These are phyloP conservation scores for Schoenoplectus triqueter DNA, from an alignment of 202 grass and related monocot species.

Conservation along the genomic window DNA sequence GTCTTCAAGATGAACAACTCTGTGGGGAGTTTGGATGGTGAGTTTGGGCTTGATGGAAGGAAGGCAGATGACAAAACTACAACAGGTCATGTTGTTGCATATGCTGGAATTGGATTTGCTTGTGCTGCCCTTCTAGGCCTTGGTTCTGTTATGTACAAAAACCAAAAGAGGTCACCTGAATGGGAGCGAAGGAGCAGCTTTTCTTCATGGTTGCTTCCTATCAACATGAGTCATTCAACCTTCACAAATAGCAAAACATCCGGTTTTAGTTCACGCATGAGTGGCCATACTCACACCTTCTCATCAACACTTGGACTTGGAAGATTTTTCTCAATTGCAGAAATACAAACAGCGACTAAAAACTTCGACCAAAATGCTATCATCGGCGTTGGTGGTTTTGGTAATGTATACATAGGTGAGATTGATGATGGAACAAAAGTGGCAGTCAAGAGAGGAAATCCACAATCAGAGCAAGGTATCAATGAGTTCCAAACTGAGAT, in stretches of 20 bases:
- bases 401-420: constrained; percentile 51
- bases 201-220: constrained; percentile 85
- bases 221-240: constrained; percentile 74
- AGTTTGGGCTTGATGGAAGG: constrained; percentile 81
- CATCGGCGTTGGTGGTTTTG: constrained; percentile 51
- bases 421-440: constrained; percentile 45
- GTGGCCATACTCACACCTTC: constrained; percentile 70
- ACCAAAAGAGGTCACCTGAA: constrained; percentile 73
- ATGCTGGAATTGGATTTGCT: constrained; percentile 76
- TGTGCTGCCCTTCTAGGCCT: constrained; percentile 65
- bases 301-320: constrained; percentile 66
- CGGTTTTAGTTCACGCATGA: constrained; percentile 59
- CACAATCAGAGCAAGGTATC: constrained; percentile 45
- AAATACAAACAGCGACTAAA: constrained; percentile 53
- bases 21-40: constrained; percentile 74
- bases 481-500: constrained; percentile 47
- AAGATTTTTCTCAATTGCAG: constrained; percentile 50
- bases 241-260: constrained; percentile 59
- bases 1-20: constrained; percentile 80
- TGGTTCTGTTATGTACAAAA: constrained; percentile 70
- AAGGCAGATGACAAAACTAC: constrained; percentile 51
- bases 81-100: constrained; percentile 52
- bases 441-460: constrained; percentile 48
- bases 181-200: constrained; percentile 89
- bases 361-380: constrained; percentile 48